A percentile compares a stretch with the other conserved stretches of the same genome.
Evolutionary conservation across 2,329 filamentous ascomycete genomes (phyloP).

Genomic region (Alternaria hordeiaustralica): DNA sequence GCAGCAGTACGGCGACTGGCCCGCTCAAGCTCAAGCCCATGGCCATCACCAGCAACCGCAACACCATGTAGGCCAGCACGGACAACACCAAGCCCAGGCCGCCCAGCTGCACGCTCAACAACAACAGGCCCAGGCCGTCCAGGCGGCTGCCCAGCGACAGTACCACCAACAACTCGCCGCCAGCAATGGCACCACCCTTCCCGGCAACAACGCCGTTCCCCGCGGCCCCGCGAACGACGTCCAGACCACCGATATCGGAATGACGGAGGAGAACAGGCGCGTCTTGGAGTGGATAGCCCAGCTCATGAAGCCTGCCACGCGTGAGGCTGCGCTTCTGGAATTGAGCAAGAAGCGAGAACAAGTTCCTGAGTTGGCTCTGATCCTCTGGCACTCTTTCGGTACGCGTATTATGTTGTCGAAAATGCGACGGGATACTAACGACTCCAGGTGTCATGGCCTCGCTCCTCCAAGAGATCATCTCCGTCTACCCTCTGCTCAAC

Average conservation of each 20-base stretch:
- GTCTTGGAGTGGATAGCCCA: slow-evolving; percentile 95
- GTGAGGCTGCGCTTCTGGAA: slow-evolving; percentile 90
- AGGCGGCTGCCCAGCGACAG: slow-evolving; percentile 56
- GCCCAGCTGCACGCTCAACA: slow-evolving; percentile 55
- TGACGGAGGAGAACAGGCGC: slow-evolving; percentile 88
- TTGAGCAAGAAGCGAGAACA: slow-evolving; percentile 99
- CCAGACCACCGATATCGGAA: slow-evolving; percentile 52
- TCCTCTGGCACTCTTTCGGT: slow-evolving; percentile 99
- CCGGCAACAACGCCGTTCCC: slow-evolving; percentile 46
- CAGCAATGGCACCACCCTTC: slow-evolving; percentile 62
- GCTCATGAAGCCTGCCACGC: slow-evolving; percentile 82
- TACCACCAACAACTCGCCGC: slow-evolving; percentile 78
- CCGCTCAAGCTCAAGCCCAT: slow-evolving; percentile 50
- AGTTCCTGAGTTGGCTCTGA: slow-evolving; percentile 92
- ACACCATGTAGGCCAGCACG: slow-evolving; percentile 50
- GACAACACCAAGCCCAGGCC: slow-evolving; percentile 49
- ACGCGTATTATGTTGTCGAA: slow-evolving; percentile 25
- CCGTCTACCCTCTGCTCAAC: slow-evolving; percentile 94
- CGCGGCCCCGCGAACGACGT: slow-evolving; percentile 49
- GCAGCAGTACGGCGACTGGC: slow-evolving; percentile 62
- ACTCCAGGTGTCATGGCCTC: slow-evolving; percentile 92
- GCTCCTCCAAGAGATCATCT: slow-evolving; percentile 96
- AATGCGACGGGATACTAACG: slow-evolving; percentile 20
- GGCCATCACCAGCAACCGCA: slow-evolving; percentile 50
- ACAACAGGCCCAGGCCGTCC: slow-evolving; percentile 53